Conservation (phyloP, 495 filamentous ascomycete genomes). For the Penicillium manginii region DNA sequence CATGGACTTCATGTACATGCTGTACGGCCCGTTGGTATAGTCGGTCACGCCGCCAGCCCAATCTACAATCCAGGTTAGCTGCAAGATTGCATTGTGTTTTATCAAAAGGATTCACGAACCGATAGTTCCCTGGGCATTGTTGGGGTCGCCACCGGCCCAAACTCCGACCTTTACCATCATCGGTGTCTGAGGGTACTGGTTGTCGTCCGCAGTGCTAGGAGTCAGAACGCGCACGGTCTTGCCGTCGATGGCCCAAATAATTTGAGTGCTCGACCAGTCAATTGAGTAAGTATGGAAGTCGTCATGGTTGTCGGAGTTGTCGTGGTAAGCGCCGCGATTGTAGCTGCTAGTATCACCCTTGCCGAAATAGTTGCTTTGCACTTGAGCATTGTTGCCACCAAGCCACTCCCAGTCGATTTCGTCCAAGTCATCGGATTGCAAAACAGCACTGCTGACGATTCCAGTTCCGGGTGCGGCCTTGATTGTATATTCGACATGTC, state of each 20-base stretch:
- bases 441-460: conserved; percentile 76
- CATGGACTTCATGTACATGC: conserved; percentile 80
- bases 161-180: conserved; percentile 82
- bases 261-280: conserved; percentile 72
- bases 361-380: conserved; percentile 85
- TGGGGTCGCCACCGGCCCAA: conserved; percentile 84
- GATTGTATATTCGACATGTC: conserved; percentile 59
- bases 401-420: conserved; percentile 93
- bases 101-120: conserved; percentile 40
- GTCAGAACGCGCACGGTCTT: conserved; percentile 67
- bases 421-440: conserved; percentile 83
- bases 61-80: conserved; percentile 44
- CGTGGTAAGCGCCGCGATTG: conserved; percentile 63
- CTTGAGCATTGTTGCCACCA: conserved; percentile 62
- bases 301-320: conserved; percentile 52
- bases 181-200: conserved; percentile 81
- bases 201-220: conserved; percentile 64
- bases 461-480: conserved; percentile 65
- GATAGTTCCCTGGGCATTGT: conserved; percentile 68
- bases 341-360: conserved; percentile 73
- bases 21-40: conserved; percentile 78
- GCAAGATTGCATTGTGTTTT: neutral
- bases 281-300: conserved; percentile 83
- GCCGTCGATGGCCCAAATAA: conserved; percentile 78
- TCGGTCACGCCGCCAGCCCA: conserved; percentile 87